Evolutionary conservation across 495 filamentous ascomycete genomes (phyloP).

Genomic region (Penicillium waksmanii): DNA sequence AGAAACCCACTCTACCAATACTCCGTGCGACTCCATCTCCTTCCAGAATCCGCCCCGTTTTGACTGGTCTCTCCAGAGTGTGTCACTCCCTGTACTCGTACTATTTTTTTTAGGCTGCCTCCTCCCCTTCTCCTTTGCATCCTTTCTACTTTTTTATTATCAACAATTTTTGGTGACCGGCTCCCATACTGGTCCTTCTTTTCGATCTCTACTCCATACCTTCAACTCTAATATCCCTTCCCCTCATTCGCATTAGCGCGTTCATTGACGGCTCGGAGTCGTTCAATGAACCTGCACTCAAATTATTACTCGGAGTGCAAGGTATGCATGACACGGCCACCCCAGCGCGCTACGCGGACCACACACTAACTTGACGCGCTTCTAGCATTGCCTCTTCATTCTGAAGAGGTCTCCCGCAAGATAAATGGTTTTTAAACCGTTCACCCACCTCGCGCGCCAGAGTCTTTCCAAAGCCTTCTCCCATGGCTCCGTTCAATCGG

Average conservation of each 20-base stretch:
- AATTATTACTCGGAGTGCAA: slow-evolving; percentile 49
- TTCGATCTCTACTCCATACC: neutral
- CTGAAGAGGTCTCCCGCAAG: slow-evolving; percentile 56
- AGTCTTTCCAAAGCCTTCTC: slow-evolving; percentile 94
- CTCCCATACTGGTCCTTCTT: neutral
- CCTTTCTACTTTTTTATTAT: neutral
- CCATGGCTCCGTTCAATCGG: slow-evolving; percentile 95
- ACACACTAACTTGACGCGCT: neutral
- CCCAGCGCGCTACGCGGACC: neutral
- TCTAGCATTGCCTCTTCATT: slow-evolving; percentile 51
- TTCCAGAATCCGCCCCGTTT: slow-evolving; percentile 29
- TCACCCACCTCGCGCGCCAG: slow-evolving; percentile 92
- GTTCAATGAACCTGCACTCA: slow-evolving; percentile 70
- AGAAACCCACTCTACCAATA: slow-evolving; percentile 11
- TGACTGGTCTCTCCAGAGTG: slow-evolving; percentile 4
- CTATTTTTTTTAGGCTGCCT: neutral
- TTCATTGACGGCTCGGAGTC: slow-evolving; percentile 59
- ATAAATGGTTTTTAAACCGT: slow-evolving; percentile 84
- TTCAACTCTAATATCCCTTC: slow-evolving; percentile 5
- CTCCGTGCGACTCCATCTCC: slow-evolving; percentile 33
- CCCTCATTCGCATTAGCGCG: slow-evolving; percentile 45
- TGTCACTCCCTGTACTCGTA: slow-evolving; percentile 13
- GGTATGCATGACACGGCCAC: slow-evolving; percentile 37
- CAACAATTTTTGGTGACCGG: neutral
- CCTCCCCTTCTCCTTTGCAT: neutral